phyloP scores from a whole-genome alignment of 2,329 filamentous ascomycete species.

The Xylogone sp. region DNA sequence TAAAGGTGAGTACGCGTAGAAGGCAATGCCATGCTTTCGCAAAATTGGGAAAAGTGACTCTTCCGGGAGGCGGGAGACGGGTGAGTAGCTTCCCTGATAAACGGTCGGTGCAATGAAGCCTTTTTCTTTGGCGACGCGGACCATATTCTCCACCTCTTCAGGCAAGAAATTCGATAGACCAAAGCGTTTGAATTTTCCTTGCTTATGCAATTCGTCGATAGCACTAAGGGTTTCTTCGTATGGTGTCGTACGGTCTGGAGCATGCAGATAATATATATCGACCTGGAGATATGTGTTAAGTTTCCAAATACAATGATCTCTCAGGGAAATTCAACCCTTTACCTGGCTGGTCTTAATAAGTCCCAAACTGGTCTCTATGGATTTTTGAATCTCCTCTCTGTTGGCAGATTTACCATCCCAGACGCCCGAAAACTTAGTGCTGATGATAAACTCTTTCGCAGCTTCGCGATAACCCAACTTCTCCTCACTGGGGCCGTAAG shows the following conservation, averaged over 20 bases:
- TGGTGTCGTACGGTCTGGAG: slow-evolving; percentile 59
- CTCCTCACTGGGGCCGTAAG: too few species aligned
- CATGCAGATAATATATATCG: slow-evolving; percentile 77
- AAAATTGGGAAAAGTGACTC: slow-evolving; percentile 67
- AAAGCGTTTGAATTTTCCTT: slow-evolving; percentile 72
- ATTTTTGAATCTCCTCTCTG: too few species aligned
- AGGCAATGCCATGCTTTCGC: slow-evolving; percentile 68
- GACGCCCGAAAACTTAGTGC: too few species aligned
- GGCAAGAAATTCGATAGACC: slow-evolving; percentile 78
- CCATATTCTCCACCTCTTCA: slow-evolving; percentile 79
- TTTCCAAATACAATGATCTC: too few species aligned
- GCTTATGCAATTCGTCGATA: slow-evolving; percentile 73
- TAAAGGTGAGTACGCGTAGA: slow-evolving; percentile 76
- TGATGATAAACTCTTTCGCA: too few species aligned
- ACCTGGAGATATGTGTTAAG: too few species aligned
- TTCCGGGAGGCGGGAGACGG: slow-evolving; percentile 70
- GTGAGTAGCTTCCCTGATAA: slow-evolving; percentile 84
- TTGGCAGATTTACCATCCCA: too few species aligned
- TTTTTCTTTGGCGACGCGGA: slow-evolving; percentile 70
- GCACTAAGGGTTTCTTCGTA: slow-evolving; percentile 75
- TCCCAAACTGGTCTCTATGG: too few species aligned
- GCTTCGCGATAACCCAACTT: too few species aligned
- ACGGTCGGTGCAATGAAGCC: slow-evolving; percentile 77
- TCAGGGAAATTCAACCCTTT: too few species aligned
- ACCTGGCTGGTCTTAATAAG: too few species aligned